Base-by-base conservation (phyloP, 2,329 filamentous ascomycete species). In the Triangularia verruculosa region DNA sequence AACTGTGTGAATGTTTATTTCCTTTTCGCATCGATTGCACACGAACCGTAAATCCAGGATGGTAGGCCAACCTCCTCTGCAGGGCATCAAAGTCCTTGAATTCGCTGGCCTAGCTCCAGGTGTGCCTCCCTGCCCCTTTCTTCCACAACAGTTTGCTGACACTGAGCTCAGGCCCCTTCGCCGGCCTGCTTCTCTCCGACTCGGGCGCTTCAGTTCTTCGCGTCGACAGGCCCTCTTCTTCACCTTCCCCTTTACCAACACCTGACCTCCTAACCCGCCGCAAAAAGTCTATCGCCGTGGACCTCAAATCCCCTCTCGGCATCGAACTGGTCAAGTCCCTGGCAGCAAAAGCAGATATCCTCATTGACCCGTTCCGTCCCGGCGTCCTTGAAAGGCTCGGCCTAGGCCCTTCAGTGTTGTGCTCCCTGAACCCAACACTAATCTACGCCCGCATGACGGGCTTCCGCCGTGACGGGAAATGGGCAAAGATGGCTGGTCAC, bases 321-420 rank as follows among this genome's bases (percentile, higher is more conserved):
- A 74, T 87, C 12, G 81, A 82, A 0, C 79, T 97, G 6, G 76
- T 97, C 60, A 87, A 87, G 65, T 79, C 82, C 2, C 81, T 97
- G 1, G 78, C 89, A 34, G 76, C 79, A 15, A 74, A 79, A 15
- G 82, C 87, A 62, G 94, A 98, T 76, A 82, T 97, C 34, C 76
- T 98, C 27, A 95, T 98, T 75, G 95, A 98, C 75, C 94, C 95
- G 0, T 98, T 93, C 80, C 90, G 94, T 0, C 94, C 94, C 0
- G 92, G 93, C 34, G 92, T 97, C 0, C 84, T 98, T 1, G 94
- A 98, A 78, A 90, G 89, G 59, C 85, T 94, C 9, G 90, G 90
- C 0, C 84, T 98, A 1, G 88, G 87, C 0, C 94, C 94, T 7
- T 82, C 84, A 0, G 83, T 85, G 1, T 81, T 97, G 7, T 78